These are phyloP conservation scores for Parietaria judaica DNA, from an alignment of 306 rosid species.

Conservation along the genomic window DNA sequence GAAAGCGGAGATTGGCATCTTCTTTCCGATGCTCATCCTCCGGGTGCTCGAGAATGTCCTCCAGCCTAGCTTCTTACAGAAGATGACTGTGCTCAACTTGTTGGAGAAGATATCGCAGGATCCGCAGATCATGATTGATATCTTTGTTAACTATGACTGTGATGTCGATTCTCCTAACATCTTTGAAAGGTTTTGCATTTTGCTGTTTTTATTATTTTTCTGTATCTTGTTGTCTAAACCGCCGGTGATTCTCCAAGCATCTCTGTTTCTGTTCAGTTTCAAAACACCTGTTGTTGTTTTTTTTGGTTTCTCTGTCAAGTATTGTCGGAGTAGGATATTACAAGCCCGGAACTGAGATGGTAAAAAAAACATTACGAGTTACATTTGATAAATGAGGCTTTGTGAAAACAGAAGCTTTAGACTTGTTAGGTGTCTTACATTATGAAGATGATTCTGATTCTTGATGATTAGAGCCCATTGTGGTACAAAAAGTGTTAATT, in stretches of 20 bases:
- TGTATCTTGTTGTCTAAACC: constrained; percentile 4
- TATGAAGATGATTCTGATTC: too few relatives aligned
- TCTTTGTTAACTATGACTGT: constrained; percentile 96
- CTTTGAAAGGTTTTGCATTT: constrained; percentile 83
- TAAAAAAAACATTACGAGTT: too few relatives aligned
- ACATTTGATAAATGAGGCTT: too few relatives aligned
- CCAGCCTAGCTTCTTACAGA: constrained; percentile 96
- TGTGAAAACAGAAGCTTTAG: too few relatives aligned
- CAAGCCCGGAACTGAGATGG: too few relatives aligned
- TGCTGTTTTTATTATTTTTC: constrained; percentile 12
- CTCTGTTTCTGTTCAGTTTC: neutral
- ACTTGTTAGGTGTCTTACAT: too few relatives aligned
- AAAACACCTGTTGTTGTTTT: neutral
- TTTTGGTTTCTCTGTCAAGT: neutral
- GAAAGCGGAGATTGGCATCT: constrained; percentile 94
- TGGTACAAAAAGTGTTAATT: too few relatives aligned
- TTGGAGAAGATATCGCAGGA: constrained; percentile 88
- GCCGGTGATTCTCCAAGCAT: too few relatives aligned
- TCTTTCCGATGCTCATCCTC: constrained; percentile 94
- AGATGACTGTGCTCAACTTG: constrained; percentile 88
- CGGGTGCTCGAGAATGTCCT: constrained; percentile 97
- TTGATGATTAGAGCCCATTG: too few relatives aligned
- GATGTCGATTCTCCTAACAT: constrained; percentile 96
- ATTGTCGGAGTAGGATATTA: too few relatives aligned
- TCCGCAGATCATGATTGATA: constrained; percentile 81